Evolutionary conservation across 495 filamentous ascomycete genomes (phyloP).

Genomic region (Pyrenula massariospora): DNA sequence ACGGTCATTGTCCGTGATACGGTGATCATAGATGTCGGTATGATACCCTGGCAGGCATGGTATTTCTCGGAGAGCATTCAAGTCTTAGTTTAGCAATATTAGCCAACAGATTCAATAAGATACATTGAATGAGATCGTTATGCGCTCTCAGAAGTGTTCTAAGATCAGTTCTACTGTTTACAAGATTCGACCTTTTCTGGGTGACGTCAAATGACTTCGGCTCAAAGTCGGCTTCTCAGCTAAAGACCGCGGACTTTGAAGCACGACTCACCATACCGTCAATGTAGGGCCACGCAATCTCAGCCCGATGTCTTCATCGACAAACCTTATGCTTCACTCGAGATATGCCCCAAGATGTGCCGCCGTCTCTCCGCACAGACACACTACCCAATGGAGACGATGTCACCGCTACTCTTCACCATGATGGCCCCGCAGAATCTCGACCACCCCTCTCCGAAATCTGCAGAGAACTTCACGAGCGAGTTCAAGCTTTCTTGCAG

Average conservation of each 20-base stretch:
- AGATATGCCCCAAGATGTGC: not conserved
- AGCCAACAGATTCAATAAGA: not conserved
- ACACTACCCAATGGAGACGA: not conserved
- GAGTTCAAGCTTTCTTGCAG: slow-evolving; percentile 58
- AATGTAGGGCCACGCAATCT: too few species aligned
- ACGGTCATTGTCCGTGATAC: not conserved
- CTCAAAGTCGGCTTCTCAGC: not conserved
- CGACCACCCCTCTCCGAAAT: slow-evolving; percentile 23
- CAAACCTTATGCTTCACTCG: not conserved
- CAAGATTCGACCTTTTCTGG: too few species aligned
- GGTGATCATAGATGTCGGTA: not conserved
- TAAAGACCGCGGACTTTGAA: too few species aligned
- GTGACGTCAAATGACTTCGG: not conserved
- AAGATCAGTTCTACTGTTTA: too few species aligned
- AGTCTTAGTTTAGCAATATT: not conserved
- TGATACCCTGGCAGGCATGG: not conserved
- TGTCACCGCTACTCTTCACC: too few species aligned
- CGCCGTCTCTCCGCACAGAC: not conserved
- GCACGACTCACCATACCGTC: too few species aligned
- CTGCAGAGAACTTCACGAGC: slow-evolving; percentile 49
- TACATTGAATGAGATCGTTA: not conserved
- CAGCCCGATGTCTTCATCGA: not conserved
- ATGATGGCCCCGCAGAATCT: slow-evolving; percentile 3
- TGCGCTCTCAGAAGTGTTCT: too few species aligned
- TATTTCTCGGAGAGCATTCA: not conserved